Evolutionary conservation across 176 grass and related monocot genomes (phyloP).

Genomic region (Zizania latifolia): DNA sequence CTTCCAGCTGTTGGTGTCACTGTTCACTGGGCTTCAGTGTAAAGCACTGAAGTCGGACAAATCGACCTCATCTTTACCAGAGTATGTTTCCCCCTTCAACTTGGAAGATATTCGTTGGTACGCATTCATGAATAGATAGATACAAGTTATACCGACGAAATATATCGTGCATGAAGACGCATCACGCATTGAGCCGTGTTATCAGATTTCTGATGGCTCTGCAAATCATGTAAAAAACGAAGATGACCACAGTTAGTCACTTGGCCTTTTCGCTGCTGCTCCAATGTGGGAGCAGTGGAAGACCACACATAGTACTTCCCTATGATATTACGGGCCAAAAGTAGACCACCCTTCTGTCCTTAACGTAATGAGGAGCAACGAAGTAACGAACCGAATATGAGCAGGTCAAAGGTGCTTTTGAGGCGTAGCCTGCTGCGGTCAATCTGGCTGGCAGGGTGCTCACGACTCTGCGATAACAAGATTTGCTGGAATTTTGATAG

Average conservation of each 20-base stretch:
- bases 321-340: too few species aligned
- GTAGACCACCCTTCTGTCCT: too few species aligned
- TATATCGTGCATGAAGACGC: neutral
- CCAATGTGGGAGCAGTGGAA: too few species aligned
- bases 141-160: neutral
- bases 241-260: neutral
- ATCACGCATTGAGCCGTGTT: neutral
- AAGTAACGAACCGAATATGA: too few species aligned
- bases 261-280: neutral
- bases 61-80: neutral
- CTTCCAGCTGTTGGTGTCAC: neutral
- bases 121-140: neutral
- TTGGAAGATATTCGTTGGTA: neutral
- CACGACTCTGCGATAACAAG: neutral
- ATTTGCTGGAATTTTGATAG: too few species aligned
- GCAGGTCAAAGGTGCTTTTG: neutral
- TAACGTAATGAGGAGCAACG: too few species aligned
- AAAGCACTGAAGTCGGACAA: neutral
- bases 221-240: neutral
- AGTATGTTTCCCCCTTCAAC: neutral
- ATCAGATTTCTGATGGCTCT: neutral
- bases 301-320: too few species aligned
- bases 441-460: too few species aligned
- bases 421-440: neutral
- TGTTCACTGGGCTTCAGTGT: neutral